These are phyloP conservation scores for Cordyceps militaris DNA, from an alignment of 2,329 filamentous ascomycete species.

Conservation along the genomic window DNA sequence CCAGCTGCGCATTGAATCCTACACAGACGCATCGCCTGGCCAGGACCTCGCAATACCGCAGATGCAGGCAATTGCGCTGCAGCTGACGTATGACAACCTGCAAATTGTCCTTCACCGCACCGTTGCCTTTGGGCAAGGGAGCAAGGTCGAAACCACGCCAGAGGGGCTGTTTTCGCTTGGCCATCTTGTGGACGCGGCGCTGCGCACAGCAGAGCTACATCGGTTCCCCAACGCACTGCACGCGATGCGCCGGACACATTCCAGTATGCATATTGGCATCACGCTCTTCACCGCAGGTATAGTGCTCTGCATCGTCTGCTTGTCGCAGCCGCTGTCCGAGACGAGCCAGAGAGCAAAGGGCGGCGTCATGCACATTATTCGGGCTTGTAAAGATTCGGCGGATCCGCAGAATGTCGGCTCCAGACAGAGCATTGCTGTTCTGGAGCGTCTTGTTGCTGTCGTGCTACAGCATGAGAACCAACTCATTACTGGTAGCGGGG, in stretches of 20 bases:
- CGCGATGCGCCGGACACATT: slow-evolving; percentile 4
- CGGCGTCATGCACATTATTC: slow-evolving; percentile 13
- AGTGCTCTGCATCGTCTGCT: slow-evolving; percentile 8
- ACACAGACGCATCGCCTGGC: neutral
- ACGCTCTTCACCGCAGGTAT: slow-evolving; percentile 12
- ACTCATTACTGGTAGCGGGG: slow-evolving; percentile 6
- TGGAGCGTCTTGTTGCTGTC: slow-evolving; percentile 12
- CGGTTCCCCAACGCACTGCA: slow-evolving; percentile 5
- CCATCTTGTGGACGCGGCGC: slow-evolving; percentile 4
- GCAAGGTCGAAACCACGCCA: neutral
- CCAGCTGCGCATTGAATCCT: slow-evolving; percentile 2
- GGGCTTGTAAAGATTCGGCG: slow-evolving; percentile 3
- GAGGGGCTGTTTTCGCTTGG: neutral
- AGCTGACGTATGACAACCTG: slow-evolving; percentile 11
- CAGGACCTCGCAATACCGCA: neutral
- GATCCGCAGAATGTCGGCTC: slow-evolving; percentile 2
- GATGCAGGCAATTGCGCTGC: slow-evolving; percentile 10
- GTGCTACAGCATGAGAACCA: slow-evolving; percentile 9
- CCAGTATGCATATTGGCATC: slow-evolving; percentile 13
- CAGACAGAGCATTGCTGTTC: slow-evolving; percentile 9
- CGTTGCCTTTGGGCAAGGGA: neutral
- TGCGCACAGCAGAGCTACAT: slow-evolving; percentile 2
- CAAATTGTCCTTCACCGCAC: slow-evolving; percentile 11
- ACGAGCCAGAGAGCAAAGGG: slow-evolving; percentile 6
- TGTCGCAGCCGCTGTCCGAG: slow-evolving; percentile 8